A percentile compares a stretch with the other conserved stretches of the same genome.
Evolutionary conservation across 306 rosid genomes (phyloP).

Genomic region (Casuarina glauca): DNA sequence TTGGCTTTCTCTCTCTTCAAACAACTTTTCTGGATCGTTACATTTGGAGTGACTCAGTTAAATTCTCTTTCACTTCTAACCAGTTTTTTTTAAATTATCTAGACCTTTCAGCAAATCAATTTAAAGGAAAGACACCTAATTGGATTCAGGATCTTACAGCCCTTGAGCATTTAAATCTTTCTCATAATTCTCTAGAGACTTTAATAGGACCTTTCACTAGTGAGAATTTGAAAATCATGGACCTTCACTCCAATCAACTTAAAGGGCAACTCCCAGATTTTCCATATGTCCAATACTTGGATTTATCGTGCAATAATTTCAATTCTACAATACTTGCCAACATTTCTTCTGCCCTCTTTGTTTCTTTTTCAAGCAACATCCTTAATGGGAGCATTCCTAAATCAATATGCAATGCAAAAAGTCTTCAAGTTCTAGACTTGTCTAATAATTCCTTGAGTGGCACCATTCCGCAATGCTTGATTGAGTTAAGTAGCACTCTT

Average conservation of each 20-base stretch:
- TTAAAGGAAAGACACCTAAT: too few relatives aligned
- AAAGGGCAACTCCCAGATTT: constrained; percentile 30
- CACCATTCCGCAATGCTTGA: constrained; percentile 37
- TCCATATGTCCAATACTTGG: constrained; percentile 28
- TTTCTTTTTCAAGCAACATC: neutral
- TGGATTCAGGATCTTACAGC: too few relatives aligned
- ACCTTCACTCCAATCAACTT: constrained; percentile 23
- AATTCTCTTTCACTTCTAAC: constrained; percentile 1
- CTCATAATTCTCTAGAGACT: too few relatives aligned
- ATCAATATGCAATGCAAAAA: too few relatives aligned
- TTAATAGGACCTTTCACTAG: neutral
- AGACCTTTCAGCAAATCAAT: too few relatives aligned
- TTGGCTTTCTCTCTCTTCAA: constrained; percentile 21
- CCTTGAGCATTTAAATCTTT: too few relatives aligned
- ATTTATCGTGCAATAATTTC: constrained; percentile 41
- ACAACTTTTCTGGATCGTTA: constrained; percentile 22
- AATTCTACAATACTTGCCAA: constrained; percentile 20
- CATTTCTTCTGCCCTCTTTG: fast-evolving
- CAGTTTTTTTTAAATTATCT: too few relatives aligned
- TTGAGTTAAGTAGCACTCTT: neutral
- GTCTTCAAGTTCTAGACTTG: too few relatives aligned
- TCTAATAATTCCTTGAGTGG: constrained; percentile 4
- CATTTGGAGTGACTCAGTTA: neutral
- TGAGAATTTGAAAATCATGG: constrained; percentile 33
- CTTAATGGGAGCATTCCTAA: neutral